Evolutionary conservation across 1,284 basidiomycete species (phyloP), one percentile per base, ranked within the genome.

Genomic region (Apiotrichum akiyoshidainum): DNA sequence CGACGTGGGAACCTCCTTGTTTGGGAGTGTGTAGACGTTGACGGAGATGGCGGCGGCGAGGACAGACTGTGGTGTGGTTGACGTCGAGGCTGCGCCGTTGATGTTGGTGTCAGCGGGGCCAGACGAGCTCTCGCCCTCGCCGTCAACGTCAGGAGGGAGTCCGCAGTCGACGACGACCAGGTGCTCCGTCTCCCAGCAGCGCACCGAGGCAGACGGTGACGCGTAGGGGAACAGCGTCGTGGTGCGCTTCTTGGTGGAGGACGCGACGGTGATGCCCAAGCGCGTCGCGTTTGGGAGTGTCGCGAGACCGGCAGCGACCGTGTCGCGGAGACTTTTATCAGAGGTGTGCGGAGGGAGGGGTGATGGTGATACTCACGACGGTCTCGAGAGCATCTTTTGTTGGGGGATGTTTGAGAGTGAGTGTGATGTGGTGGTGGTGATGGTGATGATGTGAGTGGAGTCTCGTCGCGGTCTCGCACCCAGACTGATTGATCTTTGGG

Each of bases 41-140:
- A 87, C 89, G 70, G 95, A 92, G 62, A 98, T 83, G 1, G 87
- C 95, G 9, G 86, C 83, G 33, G 91, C 85, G 45, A 92, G 63
- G 1, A 69, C 67, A 4, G 48, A 50, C n/a, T 19, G 34, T 17
- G 47, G 34, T 9, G 42, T 10, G 44, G 44, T 13, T 12, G 45
- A 14, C 5, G 19, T 12, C 33, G 14, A n/a, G 4, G 19, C 44
- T 45, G 42, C 19, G 42, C 21, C 21, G 45, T 13, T 31, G 37
- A 10, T 37, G 45, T 13, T 26, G 5, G 13, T 33, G 22, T 11
- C 22, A 17, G 12, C 16, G 26, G 44, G 21, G 5, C 8, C 22
- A 19, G 19, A 6, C 21, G 19, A 22, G 21, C 7, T 19, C 48
- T 37, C 35, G 40, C 22, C 44, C 34, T 54, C 34, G 16, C 31